Conservation (phyloP, 768 basidiomycete genomes). For the Termitomyces sp. region DNA sequence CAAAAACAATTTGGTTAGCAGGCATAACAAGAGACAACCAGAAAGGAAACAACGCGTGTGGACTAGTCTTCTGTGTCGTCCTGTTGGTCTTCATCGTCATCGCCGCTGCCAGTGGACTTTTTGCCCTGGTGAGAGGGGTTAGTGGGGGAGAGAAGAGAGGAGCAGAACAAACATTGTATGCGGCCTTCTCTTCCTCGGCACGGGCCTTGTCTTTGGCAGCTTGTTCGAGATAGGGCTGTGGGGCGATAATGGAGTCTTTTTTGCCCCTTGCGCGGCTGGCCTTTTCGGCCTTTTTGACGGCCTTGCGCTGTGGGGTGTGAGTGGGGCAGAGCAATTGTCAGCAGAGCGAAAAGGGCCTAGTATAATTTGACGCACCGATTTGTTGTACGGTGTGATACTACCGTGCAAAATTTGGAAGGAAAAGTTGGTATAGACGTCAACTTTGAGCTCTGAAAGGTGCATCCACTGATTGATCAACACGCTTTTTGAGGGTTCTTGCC, state of each 20-base stretch:
- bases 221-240: slow-evolving; percentile 82
- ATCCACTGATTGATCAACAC: slow-evolving; percentile 72
- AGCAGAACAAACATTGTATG: slow-evolving; percentile 35
- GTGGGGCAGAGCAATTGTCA: neutral
- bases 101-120: slow-evolving; percentile 25
- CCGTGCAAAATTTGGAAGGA: slow-evolving; percentile 34
- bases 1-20: no score
- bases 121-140: slow-evolving; percentile 14
- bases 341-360: neutral
- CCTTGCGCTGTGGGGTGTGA: slow-evolving; percentile 54
- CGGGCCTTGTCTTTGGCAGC: slow-evolving; percentile 85
- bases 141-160: neutral
- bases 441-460: slow-evolving; percentile 54
- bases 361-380: slow-evolving; percentile 40
- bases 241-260: slow-evolving; percentile 55
- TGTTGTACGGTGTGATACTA: slow-evolving; percentile 53
- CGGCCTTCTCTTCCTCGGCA: slow-evolving; percentile 74
- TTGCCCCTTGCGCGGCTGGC: slow-evolving; percentile 39
- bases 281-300: slow-evolving; percentile 68
- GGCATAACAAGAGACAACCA: no score
- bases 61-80: slow-evolving; percentile 27
- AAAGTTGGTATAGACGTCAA: slow-evolving; percentile 25
- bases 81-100: slow-evolving; percentile 23
- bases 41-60: no score
- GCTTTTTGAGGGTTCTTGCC: slow-evolving; percentile 47